Conservation (phyloP, 495 filamentous ascomycete species). For the Trichoderma orchidacearum region DNA sequence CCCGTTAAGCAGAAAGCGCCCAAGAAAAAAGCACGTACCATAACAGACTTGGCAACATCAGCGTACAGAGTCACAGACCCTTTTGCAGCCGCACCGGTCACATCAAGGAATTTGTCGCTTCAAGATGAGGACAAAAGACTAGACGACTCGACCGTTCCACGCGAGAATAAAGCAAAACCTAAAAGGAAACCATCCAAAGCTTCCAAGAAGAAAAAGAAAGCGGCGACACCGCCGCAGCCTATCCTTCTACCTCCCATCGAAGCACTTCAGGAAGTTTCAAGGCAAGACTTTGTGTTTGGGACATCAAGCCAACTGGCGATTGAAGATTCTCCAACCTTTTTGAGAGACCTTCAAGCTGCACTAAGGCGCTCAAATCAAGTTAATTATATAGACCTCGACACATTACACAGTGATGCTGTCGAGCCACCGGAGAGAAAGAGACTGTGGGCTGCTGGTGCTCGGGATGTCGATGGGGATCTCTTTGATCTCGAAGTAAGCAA, state of each 20-base stretch:
- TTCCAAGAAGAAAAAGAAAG: constrained; percentile 24
- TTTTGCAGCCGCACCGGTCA: constrained; percentile 9
- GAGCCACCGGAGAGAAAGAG: constrained; percentile 8
- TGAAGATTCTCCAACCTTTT: constrained; percentile 55
- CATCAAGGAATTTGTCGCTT: too few relatives aligned
- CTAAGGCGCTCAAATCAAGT: constrained; percentile 45
- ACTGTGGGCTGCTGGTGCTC: constrained; percentile 57
- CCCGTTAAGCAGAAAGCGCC: constrained; percentile 39
- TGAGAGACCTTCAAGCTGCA: constrained; percentile 56
- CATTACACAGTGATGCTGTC: constrained; percentile 11
- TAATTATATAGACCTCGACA: constrained; percentile 22
- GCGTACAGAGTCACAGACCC: constrained; percentile 41
- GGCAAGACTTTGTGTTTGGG: constrained; percentile 80
- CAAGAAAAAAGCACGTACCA: constrained; percentile 66
- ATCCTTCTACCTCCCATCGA: constrained; percentile 60
- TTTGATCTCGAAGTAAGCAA: constrained; percentile 45
- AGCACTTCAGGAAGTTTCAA: constrained; percentile 50
- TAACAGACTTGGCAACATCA: constrained; percentile 73
- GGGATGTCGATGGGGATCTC: constrained; percentile 47
- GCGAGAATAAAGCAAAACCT: constrained; percentile 1
- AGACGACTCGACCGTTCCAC: constrained; percentile 7
- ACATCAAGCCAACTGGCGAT: constrained; percentile 80
- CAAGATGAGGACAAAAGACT: constrained; percentile 8
- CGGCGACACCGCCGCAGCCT: constrained; percentile 25
- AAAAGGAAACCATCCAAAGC: constrained; percentile 15